phyloP scores from a whole-genome alignment of 495 filamentous ascomycete species.

The Paragyromitra xinjiangensis region DNA sequence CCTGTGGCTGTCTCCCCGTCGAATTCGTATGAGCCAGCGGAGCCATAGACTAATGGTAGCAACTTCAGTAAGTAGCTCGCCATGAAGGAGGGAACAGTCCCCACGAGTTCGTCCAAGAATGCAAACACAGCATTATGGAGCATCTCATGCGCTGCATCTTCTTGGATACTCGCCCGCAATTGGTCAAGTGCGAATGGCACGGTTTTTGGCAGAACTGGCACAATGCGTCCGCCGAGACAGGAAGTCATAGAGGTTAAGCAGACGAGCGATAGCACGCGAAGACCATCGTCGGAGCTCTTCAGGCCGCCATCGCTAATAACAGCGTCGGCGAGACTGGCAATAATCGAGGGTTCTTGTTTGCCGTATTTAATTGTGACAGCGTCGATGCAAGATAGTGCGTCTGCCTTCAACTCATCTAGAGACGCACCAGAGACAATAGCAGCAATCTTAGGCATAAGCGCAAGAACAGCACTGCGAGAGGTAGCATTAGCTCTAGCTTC shows the following conservation, averaged over 20 bases:
- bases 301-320: slow-evolving; percentile 81
- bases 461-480: slow-evolving; percentile 74
- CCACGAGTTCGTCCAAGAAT: slow-evolving; percentile 78
- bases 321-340: slow-evolving; percentile 69
- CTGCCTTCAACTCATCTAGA: slow-evolving; percentile 75
- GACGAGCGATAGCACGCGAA: slow-evolving; percentile 82
- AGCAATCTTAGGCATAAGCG: slow-evolving; percentile 79
- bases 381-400: slow-evolving; percentile 85
- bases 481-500: slow-evolving; percentile 71
- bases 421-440: slow-evolving; percentile 71
- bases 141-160: slow-evolving; percentile 66
- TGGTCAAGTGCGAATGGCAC: slow-evolving; percentile 75
- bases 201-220: slow-evolving; percentile 79
- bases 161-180: slow-evolving; percentile 69
- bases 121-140: slow-evolving; percentile 80
- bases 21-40: slow-evolving; percentile 26
- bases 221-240: slow-evolving; percentile 81
- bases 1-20: slow-evolving; percentile 56
- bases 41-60: slow-evolving; percentile 63
- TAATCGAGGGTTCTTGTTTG: slow-evolving; percentile 69
- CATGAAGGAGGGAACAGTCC: slow-evolving; percentile 86
- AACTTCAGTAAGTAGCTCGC: slow-evolving; percentile 75
- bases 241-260: slow-evolving; percentile 88
- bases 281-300: slow-evolving; percentile 72
- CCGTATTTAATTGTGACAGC: slow-evolving; percentile 91